These are phyloP conservation scores for Nannizziopsis barbatae DNA, from an alignment of 2,329 filamentous ascomycete genomes.

Conservation along the genomic window DNA sequence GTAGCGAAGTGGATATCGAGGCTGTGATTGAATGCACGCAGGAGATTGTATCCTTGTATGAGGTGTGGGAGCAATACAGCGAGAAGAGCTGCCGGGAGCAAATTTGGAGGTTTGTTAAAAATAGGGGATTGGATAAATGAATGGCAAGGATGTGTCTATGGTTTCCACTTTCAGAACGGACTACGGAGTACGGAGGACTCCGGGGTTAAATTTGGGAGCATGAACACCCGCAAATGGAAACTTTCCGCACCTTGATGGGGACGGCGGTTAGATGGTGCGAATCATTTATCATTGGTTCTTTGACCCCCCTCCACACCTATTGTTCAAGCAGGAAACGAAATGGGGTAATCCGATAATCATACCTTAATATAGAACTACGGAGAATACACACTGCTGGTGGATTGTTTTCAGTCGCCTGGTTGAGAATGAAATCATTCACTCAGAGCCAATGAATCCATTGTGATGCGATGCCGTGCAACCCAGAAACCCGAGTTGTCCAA, in stretches of 20 bases:
- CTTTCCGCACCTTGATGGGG: too few species aligned
- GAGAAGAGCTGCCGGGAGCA: constrained; percentile 55
- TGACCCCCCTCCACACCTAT: too few species aligned
- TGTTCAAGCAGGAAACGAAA: too few species aligned
- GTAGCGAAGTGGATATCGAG: constrained; percentile 68
- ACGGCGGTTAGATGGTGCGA: too few species aligned
- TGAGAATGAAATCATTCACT: not conserved
- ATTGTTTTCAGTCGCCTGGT: not conserved
- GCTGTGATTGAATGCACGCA: constrained; percentile 81
- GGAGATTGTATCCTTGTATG: constrained; percentile 82
- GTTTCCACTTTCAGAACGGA: not conserved
- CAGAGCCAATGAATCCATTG: not conserved
- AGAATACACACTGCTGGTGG: too few species aligned
- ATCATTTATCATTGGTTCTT: too few species aligned
- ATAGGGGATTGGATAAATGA: constrained; percentile 47
- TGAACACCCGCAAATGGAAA: too few species aligned
- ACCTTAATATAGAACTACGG: too few species aligned
- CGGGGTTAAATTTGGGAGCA: not conserved
- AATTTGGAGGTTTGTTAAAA: constrained; percentile 52
- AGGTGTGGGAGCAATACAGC: constrained; percentile 56
- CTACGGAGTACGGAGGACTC: not conserved
- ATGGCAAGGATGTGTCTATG: not conserved
- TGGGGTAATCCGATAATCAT: too few species aligned
- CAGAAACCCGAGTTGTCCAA: not conserved
- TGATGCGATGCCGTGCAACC: too few species aligned